phyloP scores from a whole-genome alignment of 2,329 filamentous ascomycete genomes.

The Trichoderma oligosporum region DNA sequence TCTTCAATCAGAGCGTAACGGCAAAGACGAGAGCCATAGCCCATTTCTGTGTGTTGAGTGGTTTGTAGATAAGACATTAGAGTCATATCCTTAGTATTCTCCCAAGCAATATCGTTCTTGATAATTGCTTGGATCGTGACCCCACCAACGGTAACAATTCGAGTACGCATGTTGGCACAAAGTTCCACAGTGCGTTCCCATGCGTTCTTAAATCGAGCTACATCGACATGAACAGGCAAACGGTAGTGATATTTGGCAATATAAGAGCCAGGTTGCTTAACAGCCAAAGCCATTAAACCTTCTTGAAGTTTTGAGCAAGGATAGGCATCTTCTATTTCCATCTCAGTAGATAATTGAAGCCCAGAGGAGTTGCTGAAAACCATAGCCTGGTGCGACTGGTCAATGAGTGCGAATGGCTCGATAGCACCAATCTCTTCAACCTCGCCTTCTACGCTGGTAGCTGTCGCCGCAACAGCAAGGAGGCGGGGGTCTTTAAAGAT shows the following conservation, averaged over 20 bases:
- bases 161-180: constrained; percentile 24
- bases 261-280: constrained; percentile 33
- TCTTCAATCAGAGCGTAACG: constrained; percentile 10
- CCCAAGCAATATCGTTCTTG: constrained; percentile 14
- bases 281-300: constrained; percentile 30
- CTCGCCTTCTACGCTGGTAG: neutral
- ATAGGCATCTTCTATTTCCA: constrained; percentile 22
- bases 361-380: neutral
- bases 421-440: neutral
- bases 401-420: constrained; percentile 1
- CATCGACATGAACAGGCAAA: constrained; percentile 23
- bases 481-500: constrained; percentile 15
- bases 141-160: constrained; percentile 22
- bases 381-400: neutral
- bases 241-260: constrained; percentile 30
- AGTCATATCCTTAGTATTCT: neutral
- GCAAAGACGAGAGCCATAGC: constrained; percentile 15
- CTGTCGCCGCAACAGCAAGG: constrained; percentile 5
- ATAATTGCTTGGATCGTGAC: constrained; percentile 20
- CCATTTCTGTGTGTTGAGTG: neutral
- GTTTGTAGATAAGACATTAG: neutral
- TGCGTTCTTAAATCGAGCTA: constrained; percentile 21
- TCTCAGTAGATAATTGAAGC: neutral
- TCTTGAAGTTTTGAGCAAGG: constrained; percentile 24
- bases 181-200: constrained; percentile 23